These are phyloP conservation scores for Parastagonospora avenae DNA, from an alignment of 2,329 filamentous ascomycete species.

Conservation along the genomic window DNA sequence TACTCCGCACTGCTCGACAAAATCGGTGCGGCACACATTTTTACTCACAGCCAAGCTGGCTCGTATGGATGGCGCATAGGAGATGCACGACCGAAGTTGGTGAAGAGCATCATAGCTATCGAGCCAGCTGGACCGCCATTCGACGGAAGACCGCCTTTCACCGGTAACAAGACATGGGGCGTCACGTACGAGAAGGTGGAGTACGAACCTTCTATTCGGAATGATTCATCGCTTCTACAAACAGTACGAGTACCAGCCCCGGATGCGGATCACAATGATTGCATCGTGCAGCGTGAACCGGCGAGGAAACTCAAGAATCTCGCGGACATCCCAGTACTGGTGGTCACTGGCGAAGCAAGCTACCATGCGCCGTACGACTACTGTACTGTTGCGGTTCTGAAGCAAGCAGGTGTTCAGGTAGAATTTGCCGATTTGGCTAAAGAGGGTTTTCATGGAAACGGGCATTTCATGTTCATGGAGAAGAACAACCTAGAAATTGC, in stretches of 20 bases:
- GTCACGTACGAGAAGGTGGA: slow-evolving; percentile 39
- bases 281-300: slow-evolving; percentile 48
- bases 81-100: slow-evolving; percentile 55
- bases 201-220: slow-evolving; percentile 41
- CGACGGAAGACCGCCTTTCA: not conserved
- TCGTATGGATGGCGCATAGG: slow-evolving; percentile 55
- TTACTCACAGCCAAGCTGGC: slow-evolving; percentile 59
- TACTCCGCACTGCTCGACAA: slow-evolving; percentile 51
- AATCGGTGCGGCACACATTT: slow-evolving; percentile 51
- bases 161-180: slow-evolving; percentile 37
- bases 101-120: slow-evolving; percentile 57
- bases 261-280: slow-evolving; percentile 36
- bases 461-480: slow-evolving; percentile 43
- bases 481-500: slow-evolving; percentile 36
- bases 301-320: slow-evolving; percentile 57
- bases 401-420: slow-evolving; percentile 47
- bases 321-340: slow-evolving; percentile 52
- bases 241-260: slow-evolving; percentile 26
- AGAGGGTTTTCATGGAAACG: slow-evolving; percentile 67
- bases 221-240: slow-evolving; percentile 24
- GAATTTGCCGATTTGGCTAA: slow-evolving; percentile 48
- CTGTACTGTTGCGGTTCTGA: slow-evolving; percentile 58
- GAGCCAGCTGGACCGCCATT: slow-evolving; percentile 62
- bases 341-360: slow-evolving; percentile 60
- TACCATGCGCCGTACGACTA: slow-evolving; percentile 62